Percentiles rank a stretch among this genome's conserved stretches.
phyloP scores from a whole-genome alignment of 2,329 filamentous ascomycete species.

The Fusarium palustre region DNA sequence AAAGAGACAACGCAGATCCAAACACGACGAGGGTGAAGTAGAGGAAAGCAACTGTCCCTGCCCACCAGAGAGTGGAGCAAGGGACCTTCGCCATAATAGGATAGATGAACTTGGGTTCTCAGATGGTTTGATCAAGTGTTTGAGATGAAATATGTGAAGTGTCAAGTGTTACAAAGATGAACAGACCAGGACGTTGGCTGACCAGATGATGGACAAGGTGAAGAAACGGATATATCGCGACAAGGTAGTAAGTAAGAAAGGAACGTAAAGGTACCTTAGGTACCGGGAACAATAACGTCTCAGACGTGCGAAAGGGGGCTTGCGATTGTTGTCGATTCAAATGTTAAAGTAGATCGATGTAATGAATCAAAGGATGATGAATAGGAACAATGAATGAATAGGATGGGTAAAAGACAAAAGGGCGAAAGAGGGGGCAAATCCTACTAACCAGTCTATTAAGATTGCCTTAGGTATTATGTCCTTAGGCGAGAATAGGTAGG shows the following conservation, averaged over 20 bases:
- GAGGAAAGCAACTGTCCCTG: conserved; percentile 39
- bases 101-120: not conserved
- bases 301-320: conserved; percentile 21
- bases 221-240: conserved; percentile 13
- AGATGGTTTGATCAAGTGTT: conserved; percentile 12
- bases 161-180: conserved; percentile 13
- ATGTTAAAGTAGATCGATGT: conserved; percentile 30
- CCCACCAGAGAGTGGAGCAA: conserved; percentile 21
- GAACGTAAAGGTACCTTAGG: conserved; percentile 30
- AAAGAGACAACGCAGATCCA: conserved; percentile 29
- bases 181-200: conserved; percentile 20
- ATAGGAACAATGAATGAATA: conserved; percentile 21
- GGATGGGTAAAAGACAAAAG: conserved; percentile 8
- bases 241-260: conserved; percentile 33
- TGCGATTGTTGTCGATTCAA: conserved; percentile 34
- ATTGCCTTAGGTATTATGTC: conserved; percentile 21
- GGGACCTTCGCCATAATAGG: conserved; percentile 36
- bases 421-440: conserved; percentile 11
- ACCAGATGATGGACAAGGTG: conserved; percentile 10
- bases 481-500: conserved; percentile 36
- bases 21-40: conserved; percentile 35
- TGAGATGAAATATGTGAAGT: conserved; percentile 1
- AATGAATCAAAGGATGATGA: conserved; percentile 38
- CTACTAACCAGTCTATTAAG: not conserved
- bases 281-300: conserved; percentile 25